These are phyloP conservation scores for Cyclotella atomus DNA, from an alignment of 108 stramenopile species.

Conservation along the genomic window DNA sequence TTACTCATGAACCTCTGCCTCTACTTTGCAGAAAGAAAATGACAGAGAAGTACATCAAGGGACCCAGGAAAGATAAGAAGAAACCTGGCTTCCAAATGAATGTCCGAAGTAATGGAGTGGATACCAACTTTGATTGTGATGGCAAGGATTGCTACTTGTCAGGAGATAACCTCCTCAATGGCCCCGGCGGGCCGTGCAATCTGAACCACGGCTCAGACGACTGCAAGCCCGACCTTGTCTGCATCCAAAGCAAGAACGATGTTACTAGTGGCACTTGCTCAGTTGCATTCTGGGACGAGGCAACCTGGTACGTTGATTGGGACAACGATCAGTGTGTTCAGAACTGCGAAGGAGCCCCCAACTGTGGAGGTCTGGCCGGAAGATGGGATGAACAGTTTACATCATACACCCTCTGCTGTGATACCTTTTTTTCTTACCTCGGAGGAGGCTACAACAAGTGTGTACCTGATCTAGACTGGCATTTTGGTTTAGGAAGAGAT, in stretches of 20 bases:
- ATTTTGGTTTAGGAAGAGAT: too few relatives aligned
- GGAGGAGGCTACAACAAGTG: neutral
- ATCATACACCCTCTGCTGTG: constrained; percentile 12
- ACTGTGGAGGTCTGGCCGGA: neutral
- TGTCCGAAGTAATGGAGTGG: neutral
- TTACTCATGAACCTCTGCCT: too few relatives aligned
- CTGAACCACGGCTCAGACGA: constrained; percentile 2
- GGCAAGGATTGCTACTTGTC: neutral
- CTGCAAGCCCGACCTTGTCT: neutral
- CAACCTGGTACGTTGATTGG: constrained; percentile 9
- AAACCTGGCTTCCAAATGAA: neutral
- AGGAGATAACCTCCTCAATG: neutral
- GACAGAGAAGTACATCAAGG: neutral
- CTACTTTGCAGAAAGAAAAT: constrained; percentile 3
- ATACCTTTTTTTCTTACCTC: neutral
- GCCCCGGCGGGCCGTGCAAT: neutral
- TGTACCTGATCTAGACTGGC: constrained; percentile 10
- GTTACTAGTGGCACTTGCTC: neutral
- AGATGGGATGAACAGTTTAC: neutral
- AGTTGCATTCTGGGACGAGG: neutral
- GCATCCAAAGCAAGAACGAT: constrained; percentile 4
- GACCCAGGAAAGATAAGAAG: neutral
- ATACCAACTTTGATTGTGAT: constrained; percentile 3
- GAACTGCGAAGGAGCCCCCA: constrained; percentile 24
- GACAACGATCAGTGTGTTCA: constrained; percentile 3